Evolutionary conservation across 2,329 filamentous ascomycete genomes (phyloP).

Genomic region (Neophaeococcomyces mojaviensis): DNA sequence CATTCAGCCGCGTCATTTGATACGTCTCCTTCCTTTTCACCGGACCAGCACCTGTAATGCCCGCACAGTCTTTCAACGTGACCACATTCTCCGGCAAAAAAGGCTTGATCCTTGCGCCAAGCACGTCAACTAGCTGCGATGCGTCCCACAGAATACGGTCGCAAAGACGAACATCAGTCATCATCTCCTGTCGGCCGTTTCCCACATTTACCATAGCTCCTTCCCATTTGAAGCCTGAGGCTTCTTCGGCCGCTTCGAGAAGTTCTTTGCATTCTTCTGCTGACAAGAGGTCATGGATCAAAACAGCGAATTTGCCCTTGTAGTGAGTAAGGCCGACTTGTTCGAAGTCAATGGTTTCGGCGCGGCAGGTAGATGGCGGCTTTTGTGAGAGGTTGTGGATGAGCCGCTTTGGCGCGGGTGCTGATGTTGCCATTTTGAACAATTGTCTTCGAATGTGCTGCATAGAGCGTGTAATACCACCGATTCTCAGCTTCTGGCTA

Average conservation of each 20-base stretch:
- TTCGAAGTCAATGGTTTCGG: conserved; percentile 45
- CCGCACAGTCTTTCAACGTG: conserved; percentile 28
- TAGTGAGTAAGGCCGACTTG: conserved; percentile 47
- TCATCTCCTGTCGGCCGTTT: conserved; percentile 50
- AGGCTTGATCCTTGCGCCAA: conserved; percentile 52
- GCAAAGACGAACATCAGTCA: conserved; percentile 56
- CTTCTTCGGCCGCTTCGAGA: conserved; percentile 44
- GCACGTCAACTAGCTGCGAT: conserved; percentile 50
- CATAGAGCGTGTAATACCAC: too few relatives aligned
- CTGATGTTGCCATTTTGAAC: not conserved
- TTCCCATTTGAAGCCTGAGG: conserved; percentile 48
- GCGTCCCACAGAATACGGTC: conserved; percentile 72
- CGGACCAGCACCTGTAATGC: conserved; percentile 41
- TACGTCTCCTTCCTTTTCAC: conserved; percentile 34
- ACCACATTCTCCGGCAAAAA: conserved; percentile 40
- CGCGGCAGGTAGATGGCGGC: conserved; percentile 2
- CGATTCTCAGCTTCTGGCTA: too few relatives aligned
- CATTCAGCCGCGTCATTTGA: conserved; percentile 50
- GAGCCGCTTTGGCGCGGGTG: not conserved
- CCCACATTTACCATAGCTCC: conserved; percentile 64
- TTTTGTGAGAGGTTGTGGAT: conserved; percentile 2
- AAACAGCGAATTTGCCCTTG: conserved; percentile 48
- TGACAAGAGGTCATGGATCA: conserved; percentile 58
- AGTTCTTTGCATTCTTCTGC: conserved; percentile 56
- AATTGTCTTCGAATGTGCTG: too few relatives aligned